phyloP scores from a whole-genome alignment of 2,329 filamentous ascomycete genomes.

The Aphanocladium album region DNA sequence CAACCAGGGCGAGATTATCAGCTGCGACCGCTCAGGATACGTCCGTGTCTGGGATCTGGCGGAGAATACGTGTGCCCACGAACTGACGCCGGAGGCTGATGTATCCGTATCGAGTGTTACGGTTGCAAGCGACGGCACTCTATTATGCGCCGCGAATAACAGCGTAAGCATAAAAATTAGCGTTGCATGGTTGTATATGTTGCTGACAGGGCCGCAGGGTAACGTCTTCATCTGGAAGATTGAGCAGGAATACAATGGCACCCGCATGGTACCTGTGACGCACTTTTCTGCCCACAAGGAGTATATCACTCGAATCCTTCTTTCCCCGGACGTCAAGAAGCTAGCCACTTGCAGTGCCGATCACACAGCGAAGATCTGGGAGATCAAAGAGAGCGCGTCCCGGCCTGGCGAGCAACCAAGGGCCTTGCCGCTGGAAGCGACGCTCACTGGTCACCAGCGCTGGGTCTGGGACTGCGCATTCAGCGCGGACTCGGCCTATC shows the following conservation, averaged over 20 bases:
- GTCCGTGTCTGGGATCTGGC: constrained; percentile 95
- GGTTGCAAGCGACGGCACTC: constrained; percentile 86
- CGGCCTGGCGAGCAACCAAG: constrained; percentile 34
- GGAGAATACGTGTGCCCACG: constrained; percentile 94
- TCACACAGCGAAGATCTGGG: constrained; percentile 94
- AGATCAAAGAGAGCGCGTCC: constrained; percentile 66
- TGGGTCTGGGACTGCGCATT: constrained; percentile 99
- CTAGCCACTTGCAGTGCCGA: constrained; percentile 91
- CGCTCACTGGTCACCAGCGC: constrained; percentile 82
- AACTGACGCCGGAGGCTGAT: constrained; percentile 93
- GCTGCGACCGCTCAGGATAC: constrained; percentile 87
- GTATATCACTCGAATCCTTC: constrained; percentile 85
- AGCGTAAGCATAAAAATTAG: constrained; percentile 47
- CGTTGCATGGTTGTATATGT: no score
- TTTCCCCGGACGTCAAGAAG: constrained; percentile 91
- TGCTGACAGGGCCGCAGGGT: constrained; percentile 51
- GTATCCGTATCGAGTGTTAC: constrained; percentile 91
- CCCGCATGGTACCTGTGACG: constrained; percentile 78
- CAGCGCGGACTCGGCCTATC: constrained; percentile 84
- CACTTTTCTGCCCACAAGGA: constrained; percentile 88
- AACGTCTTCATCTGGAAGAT: constrained; percentile 98
- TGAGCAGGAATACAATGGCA: constrained; percentile 74
- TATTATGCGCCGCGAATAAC: constrained; percentile 92
- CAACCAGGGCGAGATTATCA: constrained; percentile 97
- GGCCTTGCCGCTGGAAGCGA: constrained; percentile 77